Percentiles rank a stretch among this genome's conserved stretches.
phyloP scores from a whole-genome alignment of 495 filamentous ascomycete species.

The Ramalina intermedia region DNA sequence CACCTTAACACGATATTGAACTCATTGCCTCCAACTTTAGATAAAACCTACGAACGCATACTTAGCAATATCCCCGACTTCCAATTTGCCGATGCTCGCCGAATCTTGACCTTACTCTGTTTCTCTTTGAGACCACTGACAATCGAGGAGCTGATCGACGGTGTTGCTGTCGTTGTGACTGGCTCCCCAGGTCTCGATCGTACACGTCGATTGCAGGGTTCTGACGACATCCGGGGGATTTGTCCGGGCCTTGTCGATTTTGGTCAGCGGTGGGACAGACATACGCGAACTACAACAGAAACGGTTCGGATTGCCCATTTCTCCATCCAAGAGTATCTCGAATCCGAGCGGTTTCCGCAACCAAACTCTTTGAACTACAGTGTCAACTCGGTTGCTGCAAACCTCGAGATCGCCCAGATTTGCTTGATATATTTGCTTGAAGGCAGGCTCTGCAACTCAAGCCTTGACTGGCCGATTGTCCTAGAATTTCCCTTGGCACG shows the following conservation, averaged over 20 bases:
- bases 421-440: constrained; percentile 25
- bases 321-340: constrained; percentile 28
- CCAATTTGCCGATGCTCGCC: constrained; percentile 19
- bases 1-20: constrained; percentile 18
- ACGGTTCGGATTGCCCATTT: constrained; percentile 24
- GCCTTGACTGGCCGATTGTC: constrained; percentile 3
- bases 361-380: constrained; percentile 15
- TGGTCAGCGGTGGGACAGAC: background rate
- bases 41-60: constrained; percentile 25
- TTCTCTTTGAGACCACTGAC: constrained; percentile 20
- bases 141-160: constrained; percentile 21
- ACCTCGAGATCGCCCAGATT: constrained; percentile 18
- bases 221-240: constrained; percentile 15
- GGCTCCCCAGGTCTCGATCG: constrained; percentile 12
- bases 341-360: constrained; percentile 20
- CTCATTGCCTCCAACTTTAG: constrained; percentile 21
- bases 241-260: constrained; percentile 19
- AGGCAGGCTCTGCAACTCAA: constrained; percentile 8
- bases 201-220: constrained; percentile 12
- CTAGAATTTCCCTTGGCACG: constrained; percentile 15
- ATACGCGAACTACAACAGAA: background rate
- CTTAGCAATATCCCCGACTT: constrained; percentile 16
- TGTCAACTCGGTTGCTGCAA: constrained; percentile 12
- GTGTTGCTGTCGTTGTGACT: constrained; percentile 17
- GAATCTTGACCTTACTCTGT: constrained; percentile 24